phyloP scores from a whole-genome alignment of 2,329 filamentous ascomycete species.

The Neurospora crassa region DNA sequence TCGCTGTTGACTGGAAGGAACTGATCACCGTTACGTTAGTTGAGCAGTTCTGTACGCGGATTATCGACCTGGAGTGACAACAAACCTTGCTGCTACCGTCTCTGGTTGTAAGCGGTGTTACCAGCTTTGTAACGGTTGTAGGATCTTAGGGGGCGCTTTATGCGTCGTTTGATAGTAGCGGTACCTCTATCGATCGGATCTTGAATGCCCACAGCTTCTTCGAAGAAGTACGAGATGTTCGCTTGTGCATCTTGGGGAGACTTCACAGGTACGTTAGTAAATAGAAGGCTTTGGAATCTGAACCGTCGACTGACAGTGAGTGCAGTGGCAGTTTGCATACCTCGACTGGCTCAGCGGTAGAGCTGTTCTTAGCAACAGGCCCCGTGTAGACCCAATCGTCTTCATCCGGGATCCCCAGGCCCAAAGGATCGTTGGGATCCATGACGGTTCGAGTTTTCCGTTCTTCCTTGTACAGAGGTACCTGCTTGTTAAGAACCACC shows the following conservation, averaged over 20 bases:
- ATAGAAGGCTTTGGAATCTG: background rate
- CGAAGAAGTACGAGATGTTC: background rate
- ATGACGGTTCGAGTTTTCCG: background rate
- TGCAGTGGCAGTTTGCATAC: background rate
- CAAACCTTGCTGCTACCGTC: no score
- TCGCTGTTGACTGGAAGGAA: no score
- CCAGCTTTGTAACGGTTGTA: background rate
- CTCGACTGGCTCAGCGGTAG: background rate
- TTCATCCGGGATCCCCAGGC: background rate
- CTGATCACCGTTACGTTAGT: no score
- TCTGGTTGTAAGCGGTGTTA: no score
- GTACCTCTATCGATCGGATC: background rate
- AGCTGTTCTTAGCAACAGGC: background rate
- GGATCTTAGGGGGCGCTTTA: background rate
- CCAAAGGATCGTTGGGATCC: background rate
- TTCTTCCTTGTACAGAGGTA: background rate
- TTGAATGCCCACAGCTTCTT: background rate
- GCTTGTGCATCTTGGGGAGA: background rate
- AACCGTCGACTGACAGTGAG: background rate
- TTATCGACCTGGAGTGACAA: no score
- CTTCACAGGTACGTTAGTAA: background rate
- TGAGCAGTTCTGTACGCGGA: no score
- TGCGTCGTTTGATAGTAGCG: background rate
- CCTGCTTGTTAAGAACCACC: background rate
- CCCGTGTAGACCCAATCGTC: background rate